Conservation (phyloP, 768 basidiomycete genomes). For the Suillus plorans region DNA sequence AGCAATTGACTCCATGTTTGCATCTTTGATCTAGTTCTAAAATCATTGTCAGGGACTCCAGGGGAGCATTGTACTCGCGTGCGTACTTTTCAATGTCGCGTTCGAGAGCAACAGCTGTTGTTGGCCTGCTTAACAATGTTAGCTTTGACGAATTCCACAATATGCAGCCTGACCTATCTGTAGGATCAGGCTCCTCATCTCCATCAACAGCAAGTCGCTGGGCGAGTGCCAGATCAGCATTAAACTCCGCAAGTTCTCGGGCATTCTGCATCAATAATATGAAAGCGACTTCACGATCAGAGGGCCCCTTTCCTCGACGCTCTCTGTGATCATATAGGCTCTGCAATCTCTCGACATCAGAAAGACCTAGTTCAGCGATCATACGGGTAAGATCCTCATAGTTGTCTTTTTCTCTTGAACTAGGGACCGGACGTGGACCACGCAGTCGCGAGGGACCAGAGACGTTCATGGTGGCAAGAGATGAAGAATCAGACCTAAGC, state of each 20-base stretch:
- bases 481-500: background rate
- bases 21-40: background rate
- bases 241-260: conserved; percentile 12
- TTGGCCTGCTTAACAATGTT: background rate
- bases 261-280: conserved; percentile 25
- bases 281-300: conserved; percentile 26
- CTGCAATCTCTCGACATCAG: conserved; percentile 20
- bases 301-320: conserved; percentile 7
- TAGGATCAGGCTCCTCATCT: background rate
- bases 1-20: conserved; percentile 20
- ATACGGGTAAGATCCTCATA: conserved; percentile 25
- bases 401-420: conserved; percentile 20
- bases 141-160: background rate
- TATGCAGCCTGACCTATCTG: background rate
- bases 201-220: background rate
- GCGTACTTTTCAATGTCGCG: background rate
- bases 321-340: conserved; percentile 8
- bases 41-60: background rate
- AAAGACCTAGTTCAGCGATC: conserved; percentile 16
- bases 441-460: conserved; percentile 24
- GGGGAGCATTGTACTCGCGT: background rate
- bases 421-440: background rate
- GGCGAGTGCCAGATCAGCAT: background rate
- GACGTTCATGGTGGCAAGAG: conserved; percentile 18
- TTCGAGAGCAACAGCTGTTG: background rate